phyloP scores from a whole-genome alignment of 352 stramenopile genomes.

The Phytophthora constricta region DNA sequence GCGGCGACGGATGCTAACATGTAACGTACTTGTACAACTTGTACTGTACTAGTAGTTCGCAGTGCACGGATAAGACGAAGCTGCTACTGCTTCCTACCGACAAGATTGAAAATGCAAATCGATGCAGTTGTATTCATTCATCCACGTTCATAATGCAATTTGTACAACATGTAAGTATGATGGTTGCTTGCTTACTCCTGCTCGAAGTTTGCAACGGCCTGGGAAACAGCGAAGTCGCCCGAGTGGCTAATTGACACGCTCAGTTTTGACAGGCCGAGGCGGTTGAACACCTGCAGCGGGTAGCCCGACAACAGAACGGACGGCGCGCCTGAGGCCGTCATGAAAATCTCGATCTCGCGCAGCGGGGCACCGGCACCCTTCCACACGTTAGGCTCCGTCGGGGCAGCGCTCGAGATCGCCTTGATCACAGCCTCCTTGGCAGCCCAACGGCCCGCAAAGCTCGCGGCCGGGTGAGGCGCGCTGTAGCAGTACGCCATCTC shows the following conservation, averaged over 20 bases:
- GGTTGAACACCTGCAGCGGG: constrained; percentile 82
- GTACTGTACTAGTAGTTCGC: too few species aligned
- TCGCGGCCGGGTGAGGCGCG: constrained; percentile 73
- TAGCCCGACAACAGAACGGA: constrained; percentile 82
- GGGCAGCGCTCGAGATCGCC: constrained; percentile 82
- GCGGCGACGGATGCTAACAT: constrained; percentile 34
- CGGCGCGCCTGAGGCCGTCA: constrained; percentile 77
- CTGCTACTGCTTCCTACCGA: too few species aligned
- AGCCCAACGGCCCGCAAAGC: constrained; percentile 88
- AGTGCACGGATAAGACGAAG: too few species aligned
- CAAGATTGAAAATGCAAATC: constrained; percentile 5
- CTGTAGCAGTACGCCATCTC: constrained; percentile 88
- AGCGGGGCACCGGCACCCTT: constrained; percentile 73
- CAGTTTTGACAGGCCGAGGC: constrained; percentile 69
- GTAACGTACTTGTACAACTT: background rate
- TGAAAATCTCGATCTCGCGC: constrained; percentile 88
- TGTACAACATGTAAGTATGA: constrained; percentile 6
- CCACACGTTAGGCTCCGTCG: constrained; percentile 74
- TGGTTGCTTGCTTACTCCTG: constrained; percentile 17
- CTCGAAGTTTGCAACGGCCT: constrained; percentile 79
- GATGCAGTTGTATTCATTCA: constrained; percentile 12
- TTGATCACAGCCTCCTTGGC: constrained; percentile 91
- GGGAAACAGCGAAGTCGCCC: constrained; percentile 85
- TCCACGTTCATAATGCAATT: constrained; percentile 17
- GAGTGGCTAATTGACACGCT: constrained; percentile 92